phyloP scores from a whole-genome alignment of 192 early-diverging fungal genomes.

The Rhizophagus clarus region DNA sequence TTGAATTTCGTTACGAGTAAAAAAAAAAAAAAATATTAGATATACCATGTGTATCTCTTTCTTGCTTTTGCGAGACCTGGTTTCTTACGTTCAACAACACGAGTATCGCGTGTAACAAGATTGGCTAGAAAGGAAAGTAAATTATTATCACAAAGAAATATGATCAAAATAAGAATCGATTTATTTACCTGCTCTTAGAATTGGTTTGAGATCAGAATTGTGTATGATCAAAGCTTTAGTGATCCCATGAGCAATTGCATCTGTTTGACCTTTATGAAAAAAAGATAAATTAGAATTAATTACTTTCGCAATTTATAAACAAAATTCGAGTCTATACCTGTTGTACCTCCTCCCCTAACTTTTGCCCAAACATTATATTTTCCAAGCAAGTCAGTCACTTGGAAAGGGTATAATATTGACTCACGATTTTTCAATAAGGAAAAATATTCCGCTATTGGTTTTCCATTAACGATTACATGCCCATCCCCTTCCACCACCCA shows the following conservation, averaged over 20 bases:
- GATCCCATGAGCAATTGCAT: slow-evolving; percentile 82
- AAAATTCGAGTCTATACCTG: slow-evolving; percentile 47
- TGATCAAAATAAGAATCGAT: not conserved
- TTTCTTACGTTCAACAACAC: slow-evolving; percentile 95
- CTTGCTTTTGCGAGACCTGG: slow-evolving; percentile 92
- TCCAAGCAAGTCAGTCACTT: slow-evolving; percentile 64
- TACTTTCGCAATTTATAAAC: not conserved
- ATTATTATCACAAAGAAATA: not conserved
- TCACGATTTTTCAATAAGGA: slow-evolving; percentile 64
- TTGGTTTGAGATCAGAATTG: slow-evolving; percentile 58
- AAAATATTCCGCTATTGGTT: slow-evolving; percentile 76
- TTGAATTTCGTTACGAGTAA: not conserved
- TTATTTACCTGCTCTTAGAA: slow-evolving; percentile 53
- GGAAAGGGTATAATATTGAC: slow-evolving; percentile 71
- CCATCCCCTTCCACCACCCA: slow-evolving; percentile 76
- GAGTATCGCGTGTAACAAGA: slow-evolving; percentile 66
- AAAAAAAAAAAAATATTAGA: not conserved
- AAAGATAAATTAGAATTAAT: not conserved
- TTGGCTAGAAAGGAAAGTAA: slow-evolving; percentile 34
- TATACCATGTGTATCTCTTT: slow-evolving; percentile 82
- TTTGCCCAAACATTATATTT: slow-evolving; percentile 85
- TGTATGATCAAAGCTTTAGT: slow-evolving; percentile 71
- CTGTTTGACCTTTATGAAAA: slow-evolving; percentile 69
- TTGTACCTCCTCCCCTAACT: slow-evolving; percentile 79
- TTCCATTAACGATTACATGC: slow-evolving; percentile 77